Base-by-base conservation (phyloP, 768 basidiomycete genomes). In the Albatrellus ellisii region DNA sequence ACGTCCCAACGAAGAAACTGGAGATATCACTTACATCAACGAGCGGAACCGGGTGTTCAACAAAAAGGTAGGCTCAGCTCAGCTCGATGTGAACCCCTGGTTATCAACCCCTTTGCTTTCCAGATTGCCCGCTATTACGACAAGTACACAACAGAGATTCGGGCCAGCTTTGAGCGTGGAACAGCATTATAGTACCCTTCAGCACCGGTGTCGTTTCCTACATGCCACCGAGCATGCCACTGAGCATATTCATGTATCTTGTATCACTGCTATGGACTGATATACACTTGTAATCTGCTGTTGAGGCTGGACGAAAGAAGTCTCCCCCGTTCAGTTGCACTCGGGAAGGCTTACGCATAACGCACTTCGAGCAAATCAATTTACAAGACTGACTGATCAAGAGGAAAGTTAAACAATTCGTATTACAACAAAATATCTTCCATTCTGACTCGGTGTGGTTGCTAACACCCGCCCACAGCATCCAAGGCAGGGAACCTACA, bases 11-110 rank as follows among this genome's bases (percentile, higher is more conserved):
- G 91, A 97, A 54, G 86, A 87, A 39, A 83, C 92, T 46, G 91
- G 87, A 41, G 92, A 97, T 52, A 86, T 99, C 60, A 98, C 91
- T 4, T 99, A 98, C 59, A 99, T 99, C 73, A 99, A 99, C 69
- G 89, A 98, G 62, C 81, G 84, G 61, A 92, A 97, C 62, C 76
- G 89, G 48, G 90, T 95, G 36, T 98, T 95, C 73, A 95, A 97
- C 75, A 91, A 90, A 66, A 95, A 94, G 81, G 86, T 79, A 21
- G 14, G 60, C 49, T 4, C 43, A 20, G 34, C 14, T 47, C 39
- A 4, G 34, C 25, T 41, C 25, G 17, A 11, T 2, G 5, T 18
- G 20, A 7, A 9, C 5, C 17, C 8, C 25, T 17, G 43, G 8
- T 31, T 21, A 41, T 48, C 10, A 47, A n/a, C n/a, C n/a, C 41